Base-by-base conservation (phyloP, 352 stramenopile species). In the Vaucheria bursata region DNA sequence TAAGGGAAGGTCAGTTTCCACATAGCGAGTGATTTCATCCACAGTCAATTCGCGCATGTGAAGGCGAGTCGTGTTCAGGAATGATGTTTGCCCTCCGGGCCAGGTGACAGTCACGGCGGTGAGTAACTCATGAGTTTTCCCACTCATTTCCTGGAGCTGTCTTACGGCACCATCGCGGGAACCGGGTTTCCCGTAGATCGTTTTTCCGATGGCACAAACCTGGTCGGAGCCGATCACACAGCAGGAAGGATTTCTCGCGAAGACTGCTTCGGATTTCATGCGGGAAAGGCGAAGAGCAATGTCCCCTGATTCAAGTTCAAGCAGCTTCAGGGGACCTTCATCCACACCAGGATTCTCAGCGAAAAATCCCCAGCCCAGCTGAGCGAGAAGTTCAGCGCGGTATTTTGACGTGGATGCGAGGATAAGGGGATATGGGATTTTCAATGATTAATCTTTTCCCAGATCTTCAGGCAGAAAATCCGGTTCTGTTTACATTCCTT, bases 401-500 rank as follows among this genome's bases (percentile, higher is more conserved):
- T 59, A 59, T 59, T 59, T 59, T 59, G 45, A 59, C 18, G 45
- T 59, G 45, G 45, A 59, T 18, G 45, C 45, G 25, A 59, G 45
- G 25, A 59, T 59, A 18, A 59, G 25, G 18, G 45, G 45, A 59
- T 18, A 59, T 18, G 45, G 45, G 25, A 18, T 59, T 18, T 59
- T 59, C 45, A 59, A 59, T 59, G 45, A 59, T 59, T 59, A 18
- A 59, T 59, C 25, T 59, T 59, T 59, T 59, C 45, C 45, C 45
- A 59, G 18, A 59, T 59, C 25, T 59, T 59, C 45, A 59, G 45
- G 25, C 45, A 59, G 12, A 59, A 18, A 59, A 59, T 18, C 45
- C 45, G 45, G 45, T 59, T 59, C 12, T 18, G 45, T 18, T 59
- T 59, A 18, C 18, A 25, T 18, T 59, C 45, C 25, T 59, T 59